Percentiles rank a stretch among this genome's conserved stretches.
Conservation (phyloP, 2,329 filamentous ascomycete species). For the Cladosporium sp. region DNA sequence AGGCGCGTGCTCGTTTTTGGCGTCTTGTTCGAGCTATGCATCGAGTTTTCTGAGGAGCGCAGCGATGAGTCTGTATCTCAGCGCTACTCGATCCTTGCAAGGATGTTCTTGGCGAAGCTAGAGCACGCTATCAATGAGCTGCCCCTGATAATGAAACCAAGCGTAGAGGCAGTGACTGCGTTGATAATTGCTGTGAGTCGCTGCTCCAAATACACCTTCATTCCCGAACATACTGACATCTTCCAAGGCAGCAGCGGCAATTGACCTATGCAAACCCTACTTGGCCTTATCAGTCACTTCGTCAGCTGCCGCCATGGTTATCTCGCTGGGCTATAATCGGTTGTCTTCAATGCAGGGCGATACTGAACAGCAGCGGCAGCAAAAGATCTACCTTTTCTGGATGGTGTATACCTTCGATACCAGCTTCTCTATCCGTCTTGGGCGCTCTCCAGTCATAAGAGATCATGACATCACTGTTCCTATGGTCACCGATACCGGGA, state of each 20-base stretch:
- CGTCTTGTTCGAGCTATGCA: slow-evolving; percentile 13
- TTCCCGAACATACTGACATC: neutral
- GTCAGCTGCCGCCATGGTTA: slow-evolving; percentile 57
- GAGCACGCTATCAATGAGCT: slow-evolving; percentile 14
- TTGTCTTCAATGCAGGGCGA: slow-evolving; percentile 14
- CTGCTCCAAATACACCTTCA: too few relatives aligned
- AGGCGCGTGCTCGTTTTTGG: slow-evolving; percentile 14
- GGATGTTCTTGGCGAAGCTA: slow-evolving; percentile 6
- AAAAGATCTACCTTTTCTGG: slow-evolving; percentile 52
- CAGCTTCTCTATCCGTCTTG: slow-evolving; percentile 55
- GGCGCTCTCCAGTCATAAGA: slow-evolving; percentile 51
- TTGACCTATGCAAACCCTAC: slow-evolving; percentile 59
- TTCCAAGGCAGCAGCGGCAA: slow-evolving; percentile 55
- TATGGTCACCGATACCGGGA: slow-evolving; percentile 21
- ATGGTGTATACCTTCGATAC: slow-evolving; percentile 57
- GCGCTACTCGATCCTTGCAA: slow-evolving; percentile 11
- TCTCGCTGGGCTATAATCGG: slow-evolving; percentile 43
- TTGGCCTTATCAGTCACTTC: slow-evolving; percentile 62
- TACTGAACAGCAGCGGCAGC: slow-evolving; percentile 13
- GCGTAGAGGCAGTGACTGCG: slow-evolving; percentile 13
- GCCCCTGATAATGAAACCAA: slow-evolving; percentile 15
- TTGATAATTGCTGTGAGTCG: slow-evolving; percentile 15
- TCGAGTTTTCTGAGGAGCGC: slow-evolving; percentile 12
- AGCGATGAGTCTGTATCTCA: slow-evolving; percentile 6
- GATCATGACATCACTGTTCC: slow-evolving; percentile 57